Conservation (phyloP, 2,329 filamentous ascomycete genomes). For the Amauroascus verrucosus region DNA sequence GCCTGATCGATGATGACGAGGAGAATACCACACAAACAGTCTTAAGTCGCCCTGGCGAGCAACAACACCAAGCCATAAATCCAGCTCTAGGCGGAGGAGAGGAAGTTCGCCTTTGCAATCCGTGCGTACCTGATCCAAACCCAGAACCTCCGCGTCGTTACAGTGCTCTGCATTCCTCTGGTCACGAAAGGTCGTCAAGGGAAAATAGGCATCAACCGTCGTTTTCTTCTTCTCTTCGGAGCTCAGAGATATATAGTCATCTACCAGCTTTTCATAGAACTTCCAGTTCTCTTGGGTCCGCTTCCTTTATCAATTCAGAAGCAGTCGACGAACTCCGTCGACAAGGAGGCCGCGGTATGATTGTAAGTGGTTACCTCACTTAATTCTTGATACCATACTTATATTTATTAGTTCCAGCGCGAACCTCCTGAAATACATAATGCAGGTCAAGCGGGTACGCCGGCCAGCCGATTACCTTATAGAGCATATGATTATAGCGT, state of each 20-base stretch:
- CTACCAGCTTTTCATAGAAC: conserved; percentile 18
- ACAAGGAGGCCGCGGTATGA: conserved; percentile 14
- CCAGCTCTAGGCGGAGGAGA: conserved; percentile 53
- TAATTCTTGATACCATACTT: neutral
- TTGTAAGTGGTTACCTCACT: conserved; percentile 14
- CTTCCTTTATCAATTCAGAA: conserved; percentile 8
- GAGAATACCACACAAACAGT: neutral
- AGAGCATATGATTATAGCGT: conserved; percentile 15
- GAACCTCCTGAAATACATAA: conserved; percentile 11
- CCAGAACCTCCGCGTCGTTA: conserved; percentile 43
- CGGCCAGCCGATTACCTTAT: conserved; percentile 14
- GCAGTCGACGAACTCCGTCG: conserved; percentile 16
- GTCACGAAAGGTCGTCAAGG: neutral
- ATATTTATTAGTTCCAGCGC: conserved; percentile 10
- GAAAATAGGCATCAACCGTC: neutral
- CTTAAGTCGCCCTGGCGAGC: neutral
- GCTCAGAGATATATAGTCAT: conserved; percentile 1
- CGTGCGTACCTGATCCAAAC: conserved; percentile 61
- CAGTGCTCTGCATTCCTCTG: conserved; percentile 3
- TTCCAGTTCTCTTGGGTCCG: conserved; percentile 9
- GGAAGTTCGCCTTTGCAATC: conserved; percentile 60
- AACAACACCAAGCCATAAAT: conserved; percentile 27
- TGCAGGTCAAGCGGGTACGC: conserved; percentile 1
- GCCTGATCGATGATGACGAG: conserved; percentile 36
- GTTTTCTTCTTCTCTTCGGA: neutral